phyloP scores from a whole-genome alignment of 1,139 yeast genomes.

The Geotrichum klebahnii region DNA sequence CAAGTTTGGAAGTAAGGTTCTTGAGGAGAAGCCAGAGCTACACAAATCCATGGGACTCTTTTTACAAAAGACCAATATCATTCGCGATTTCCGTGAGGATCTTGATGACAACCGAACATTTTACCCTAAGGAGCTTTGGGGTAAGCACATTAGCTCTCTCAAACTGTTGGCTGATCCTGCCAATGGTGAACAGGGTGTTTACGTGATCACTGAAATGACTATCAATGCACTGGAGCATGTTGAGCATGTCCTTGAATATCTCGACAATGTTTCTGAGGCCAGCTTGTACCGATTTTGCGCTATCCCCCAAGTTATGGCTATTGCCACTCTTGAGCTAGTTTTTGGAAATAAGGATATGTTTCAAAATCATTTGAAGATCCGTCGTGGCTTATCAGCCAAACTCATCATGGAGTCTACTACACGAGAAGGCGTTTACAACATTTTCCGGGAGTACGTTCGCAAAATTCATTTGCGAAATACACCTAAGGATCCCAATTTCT shows the following conservation, averaged over 20 bases:
- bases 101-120: constrained; percentile 86
- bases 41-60: constrained; percentile 92
- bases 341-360: constrained; percentile 77
- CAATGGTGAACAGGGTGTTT: constrained; percentile 47
- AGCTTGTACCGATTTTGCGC: constrained; percentile 89
- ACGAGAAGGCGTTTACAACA: constrained; percentile 66
- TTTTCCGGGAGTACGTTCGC: constrained; percentile 71
- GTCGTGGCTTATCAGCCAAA: constrained; percentile 85
- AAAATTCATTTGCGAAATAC: constrained; percentile 73
- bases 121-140: constrained; percentile 96
- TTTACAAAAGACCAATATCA: constrained; percentile 90
- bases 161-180: constrained; percentile 54
- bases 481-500: constrained; percentile 82
- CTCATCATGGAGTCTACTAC: constrained; percentile 72
- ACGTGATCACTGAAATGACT: constrained; percentile 79
- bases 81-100: constrained; percentile 93
- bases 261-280: constrained; percentile 74
- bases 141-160: constrained; percentile 54
- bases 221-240: constrained; percentile 76
- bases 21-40: constrained; percentile 51
- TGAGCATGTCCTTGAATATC: constrained; percentile 69
- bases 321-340: constrained; percentile 83
- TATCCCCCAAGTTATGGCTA: constrained; percentile 97
- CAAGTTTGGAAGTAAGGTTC: constrained; percentile 45
- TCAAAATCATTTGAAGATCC: constrained; percentile 71